Evolutionary conservation across 2,329 filamentous ascomycete species (phyloP), one percentile per base, ranked within the genome.

Genomic region (Ophiostoma sp.): DNA sequence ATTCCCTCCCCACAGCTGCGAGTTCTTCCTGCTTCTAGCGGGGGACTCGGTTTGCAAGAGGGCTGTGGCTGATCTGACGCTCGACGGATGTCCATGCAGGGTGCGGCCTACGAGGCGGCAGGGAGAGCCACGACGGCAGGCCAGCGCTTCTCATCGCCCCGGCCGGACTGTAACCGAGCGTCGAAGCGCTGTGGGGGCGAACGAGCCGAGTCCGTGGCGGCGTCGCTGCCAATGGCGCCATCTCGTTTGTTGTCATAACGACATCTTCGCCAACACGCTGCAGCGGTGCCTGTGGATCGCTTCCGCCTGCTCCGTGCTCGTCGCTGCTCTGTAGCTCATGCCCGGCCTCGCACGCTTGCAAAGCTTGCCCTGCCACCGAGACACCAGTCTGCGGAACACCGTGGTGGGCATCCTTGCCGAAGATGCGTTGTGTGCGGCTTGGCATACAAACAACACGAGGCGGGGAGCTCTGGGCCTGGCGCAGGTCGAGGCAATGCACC

Each of bases 401-500:
- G 27, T 27, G 27, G 27, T 27, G 27, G 55, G 11, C 40, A 9
- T 42, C 14, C 40, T 14, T 38, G 9, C 63, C 42, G 36, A 64
- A 38, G 18, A 64, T 64, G 11, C 63, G 63, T 5, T 47, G n/a
- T 8, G 18, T 14, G 18, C n/a, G 63, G 18, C 5, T 12, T 38
- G 18, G 8, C 42, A 45, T 18, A 36, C 12, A 8, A 9, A 18
- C 42, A 18, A 41, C 47, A 45, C 7, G 40, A 14, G 18, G 62
- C 27, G 40, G 64, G 36, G 27, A 42, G n/a, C 4, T 5, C 16
- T 49, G 41, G 18, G 16, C 11, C 16, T 73, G 77, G 52, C 68
- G 69, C 2, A 64, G 52, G 47, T 71, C 70, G 27, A 71, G 76
- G 14, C 79, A 78, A 68, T 78, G 77, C 65, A 82, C 77, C 71